A percentile compares a stretch with the other conserved stretches of the same genome.
These are phyloP conservation scores for Tympanopsis confertula DNA, from an alignment of 2,329 filamentous ascomycete genomes.

Conservation along the genomic window DNA sequence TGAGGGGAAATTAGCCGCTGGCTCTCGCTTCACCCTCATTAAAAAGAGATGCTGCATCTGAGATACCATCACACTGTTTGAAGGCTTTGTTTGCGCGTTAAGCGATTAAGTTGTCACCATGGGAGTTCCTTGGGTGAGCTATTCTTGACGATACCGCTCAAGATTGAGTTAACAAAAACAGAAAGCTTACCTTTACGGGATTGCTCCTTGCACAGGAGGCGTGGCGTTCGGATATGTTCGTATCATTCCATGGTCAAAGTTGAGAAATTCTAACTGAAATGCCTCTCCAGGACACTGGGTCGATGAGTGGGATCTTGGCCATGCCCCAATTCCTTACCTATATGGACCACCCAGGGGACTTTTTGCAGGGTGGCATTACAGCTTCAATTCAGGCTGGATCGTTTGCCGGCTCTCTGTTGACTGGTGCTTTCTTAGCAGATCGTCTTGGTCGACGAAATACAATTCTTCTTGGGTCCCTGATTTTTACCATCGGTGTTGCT, in stretches of 20 bases:
- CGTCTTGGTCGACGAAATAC: conserved; percentile 26
- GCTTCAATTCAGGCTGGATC: conserved; percentile 31
- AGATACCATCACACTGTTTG: too few species aligned
- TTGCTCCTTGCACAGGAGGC: conserved; percentile 12
- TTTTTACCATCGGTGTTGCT: conserved; percentile 28
- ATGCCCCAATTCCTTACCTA: conserved; percentile 12
- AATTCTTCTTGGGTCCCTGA: conserved; percentile 25
- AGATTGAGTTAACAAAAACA: conserved; percentile 29
- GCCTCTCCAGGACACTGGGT: background rate
- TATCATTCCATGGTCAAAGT: background rate
- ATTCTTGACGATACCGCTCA: too few species aligned
- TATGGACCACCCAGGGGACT: conserved; percentile 12
- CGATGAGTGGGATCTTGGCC: conserved; percentile 7
- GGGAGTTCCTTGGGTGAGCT: too few species aligned
- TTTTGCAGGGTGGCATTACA: conserved; percentile 21
- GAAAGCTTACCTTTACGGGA: conserved; percentile 13
- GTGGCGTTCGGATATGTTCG: conserved; percentile 11
- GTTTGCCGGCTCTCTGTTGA: conserved; percentile 27
- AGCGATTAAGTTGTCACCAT: too few species aligned
- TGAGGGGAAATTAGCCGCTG: too few species aligned
- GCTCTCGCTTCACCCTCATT: too few species aligned
- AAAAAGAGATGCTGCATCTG: too few species aligned
- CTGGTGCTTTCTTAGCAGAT: conserved; percentile 29
- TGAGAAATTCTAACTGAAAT: background rate
- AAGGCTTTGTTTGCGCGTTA: too few species aligned